Conservation (phyloP, 176 grass and related monocot genomes). For the Carex parvula region DNA sequence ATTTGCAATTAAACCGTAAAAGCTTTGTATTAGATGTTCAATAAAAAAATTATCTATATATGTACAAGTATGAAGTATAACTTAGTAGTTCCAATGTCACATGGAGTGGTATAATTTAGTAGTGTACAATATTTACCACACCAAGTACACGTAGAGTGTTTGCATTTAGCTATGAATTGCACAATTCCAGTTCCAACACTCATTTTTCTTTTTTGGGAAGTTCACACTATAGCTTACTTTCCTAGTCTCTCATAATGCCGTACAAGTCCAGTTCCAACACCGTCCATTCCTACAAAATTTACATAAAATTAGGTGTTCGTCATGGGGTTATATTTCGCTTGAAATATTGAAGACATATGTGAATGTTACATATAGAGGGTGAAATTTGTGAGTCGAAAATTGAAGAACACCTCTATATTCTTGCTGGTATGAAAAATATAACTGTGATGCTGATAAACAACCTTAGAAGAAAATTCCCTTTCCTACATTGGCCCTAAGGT, state of each 20-base stretch:
- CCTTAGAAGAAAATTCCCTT: background rate
- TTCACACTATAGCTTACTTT: constrained; percentile 42
- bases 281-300: constrained; percentile 66
- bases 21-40: background rate
- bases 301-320: background rate
- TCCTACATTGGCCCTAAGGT: background rate
- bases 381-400: background rate
- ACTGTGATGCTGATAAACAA: background rate
- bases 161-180: background rate
- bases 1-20: background rate
- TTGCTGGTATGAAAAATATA: background rate
- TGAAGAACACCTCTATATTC: background rate
- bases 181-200: too few relatives aligned
- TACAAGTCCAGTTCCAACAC: constrained; percentile 72
- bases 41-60: background rate
- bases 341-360: background rate
- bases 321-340: background rate
- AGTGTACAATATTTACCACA: background rate
- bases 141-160: background rate
- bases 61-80: background rate
- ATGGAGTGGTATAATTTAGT: background rate
- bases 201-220: background rate
- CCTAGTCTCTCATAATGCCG: constrained; percentile 64
- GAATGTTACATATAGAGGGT: background rate
- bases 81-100: background rate